Base-by-base conservation (phyloP, 805 yeast genomes). In the Yamadazyma olivae region DNA sequence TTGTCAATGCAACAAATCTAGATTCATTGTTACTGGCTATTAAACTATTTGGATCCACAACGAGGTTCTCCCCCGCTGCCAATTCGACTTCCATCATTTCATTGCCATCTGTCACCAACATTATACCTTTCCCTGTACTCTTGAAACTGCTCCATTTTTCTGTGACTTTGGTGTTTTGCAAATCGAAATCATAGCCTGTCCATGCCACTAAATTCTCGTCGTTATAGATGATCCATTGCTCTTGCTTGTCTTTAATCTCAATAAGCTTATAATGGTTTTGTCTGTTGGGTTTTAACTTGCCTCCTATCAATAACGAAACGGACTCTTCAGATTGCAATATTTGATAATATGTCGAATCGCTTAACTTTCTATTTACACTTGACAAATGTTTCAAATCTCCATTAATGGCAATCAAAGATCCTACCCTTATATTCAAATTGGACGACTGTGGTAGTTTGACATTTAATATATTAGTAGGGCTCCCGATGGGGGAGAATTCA, bases 161-260 rank as follows among this genome's bases (percentile, higher is more conserved):
- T 17, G 49, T 40, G 6, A 50, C 30, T 10, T 36, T 33, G 9
- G 35, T 22, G 9, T 56, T 51, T 20, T 31, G 22, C 21, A 61
- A 33, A 20, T 55, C 43, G 15, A 70, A 43, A 30, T 56, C 50
- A 32, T 57, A 63, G 1, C 75, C 79, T 1, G 71, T 56, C 78
- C 78, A 74, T 5, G 77, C 75, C 9, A 72, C 54, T 8, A 74
- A 40, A 35, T 53, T 54, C 10, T 57, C 53, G 31, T 60, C 59
- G 21, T 56, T 61, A 15, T 62, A 43, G 13, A 72, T 53, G 5
- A 48, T 48, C 80, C 80, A 75, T 33, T 58, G 60, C 18, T 60
- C 54, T 5, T 61, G 45, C 16, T 68, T 67, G 36, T 62, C 61
- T 12, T 61, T 54, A 14, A 66, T 51, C 5, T 60, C 53, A 3